These are phyloP conservation scores for Phytomonas francai DNA, from an alignment of 208 protist genomes.

Conservation along the genomic window DNA sequence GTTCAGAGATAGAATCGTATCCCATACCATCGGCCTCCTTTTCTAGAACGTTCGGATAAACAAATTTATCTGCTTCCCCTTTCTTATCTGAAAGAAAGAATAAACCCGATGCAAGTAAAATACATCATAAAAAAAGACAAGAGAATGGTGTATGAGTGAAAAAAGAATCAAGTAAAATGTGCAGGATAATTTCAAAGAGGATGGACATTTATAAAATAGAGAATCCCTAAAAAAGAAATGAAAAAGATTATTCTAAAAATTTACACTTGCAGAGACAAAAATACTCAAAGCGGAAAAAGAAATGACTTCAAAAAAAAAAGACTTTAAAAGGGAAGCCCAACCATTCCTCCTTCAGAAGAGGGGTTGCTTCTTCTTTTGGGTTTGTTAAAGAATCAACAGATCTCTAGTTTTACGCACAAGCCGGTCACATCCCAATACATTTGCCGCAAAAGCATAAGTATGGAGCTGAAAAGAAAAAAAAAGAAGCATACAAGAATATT, in stretches of 20 bases:
- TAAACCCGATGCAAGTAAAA: background rate
- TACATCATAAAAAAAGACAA: background rate
- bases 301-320: constrained; percentile 1
- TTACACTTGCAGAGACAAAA: background rate
- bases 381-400: background rate
- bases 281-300: background rate
- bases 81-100: background rate
- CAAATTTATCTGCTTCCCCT: background rate
- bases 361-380: background rate
- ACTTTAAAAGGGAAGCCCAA: constrained; percentile 17
- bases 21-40: background rate
- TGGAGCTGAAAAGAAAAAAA: constrained; percentile 14
- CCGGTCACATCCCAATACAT: background rate
- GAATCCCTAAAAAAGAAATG: background rate
- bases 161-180: constrained; percentile 8
- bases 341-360: constrained; percentile 49
- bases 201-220: constrained; percentile 5
- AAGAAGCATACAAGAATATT: background rate
- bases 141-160: constrained; percentile 1
- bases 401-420: background rate
- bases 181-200: constrained; percentile 6
- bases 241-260: constrained; percentile 8
- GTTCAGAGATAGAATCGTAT: background rate
- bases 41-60: background rate
- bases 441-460: constrained; percentile 18